These are phyloP conservation scores for Paramyrothecium sp. DNA, from an alignment of 2,329 filamentous ascomycete species.

Conservation along the genomic window DNA sequence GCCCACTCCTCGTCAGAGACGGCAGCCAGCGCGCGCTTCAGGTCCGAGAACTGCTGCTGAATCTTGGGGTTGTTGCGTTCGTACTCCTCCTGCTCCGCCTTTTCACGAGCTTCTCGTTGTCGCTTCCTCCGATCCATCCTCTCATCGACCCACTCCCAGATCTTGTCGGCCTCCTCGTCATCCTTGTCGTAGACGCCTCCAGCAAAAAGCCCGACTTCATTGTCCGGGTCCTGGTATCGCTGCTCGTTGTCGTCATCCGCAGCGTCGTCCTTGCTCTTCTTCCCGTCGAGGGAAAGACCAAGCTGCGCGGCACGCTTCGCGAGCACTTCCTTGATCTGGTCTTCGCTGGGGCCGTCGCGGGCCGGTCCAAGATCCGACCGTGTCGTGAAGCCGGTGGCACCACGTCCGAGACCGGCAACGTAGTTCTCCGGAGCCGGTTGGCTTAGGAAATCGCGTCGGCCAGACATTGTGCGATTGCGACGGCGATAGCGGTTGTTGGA, in stretches of 20 bases:
- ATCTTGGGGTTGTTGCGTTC: constrained; percentile 98
- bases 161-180: constrained; percentile 94
- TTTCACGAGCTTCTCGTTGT: constrained; percentile 93
- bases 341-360: constrained; percentile 90
- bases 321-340: constrained; percentile 97
- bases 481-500: constrained; percentile 3
- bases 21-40: constrained; percentile 84
- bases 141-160: constrained; percentile 94
- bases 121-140: constrained; percentile 90
- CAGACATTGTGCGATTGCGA: constrained; percentile 42
- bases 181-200: constrained; percentile 96
- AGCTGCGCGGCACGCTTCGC: constrained; percentile 89
- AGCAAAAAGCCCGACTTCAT: constrained; percentile 93
- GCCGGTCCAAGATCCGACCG: constrained; percentile 94
- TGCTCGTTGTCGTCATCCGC: constrained; percentile 73
- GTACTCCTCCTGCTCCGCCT: constrained; percentile 89
- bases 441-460: constrained; percentile 80
- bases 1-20: constrained; percentile 97
- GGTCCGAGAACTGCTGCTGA: constrained; percentile 92
- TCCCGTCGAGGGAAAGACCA: constrained; percentile 67
- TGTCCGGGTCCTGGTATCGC: constrained; percentile 93
- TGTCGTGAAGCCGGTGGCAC: constrained; percentile 97
- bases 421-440: constrained; percentile 85
- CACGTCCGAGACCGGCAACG: constrained; percentile 94
- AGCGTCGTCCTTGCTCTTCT: constrained; percentile 68